Base-by-base conservation (phyloP, 176 grass and related monocot genomes). In the Canna indica region DNA sequence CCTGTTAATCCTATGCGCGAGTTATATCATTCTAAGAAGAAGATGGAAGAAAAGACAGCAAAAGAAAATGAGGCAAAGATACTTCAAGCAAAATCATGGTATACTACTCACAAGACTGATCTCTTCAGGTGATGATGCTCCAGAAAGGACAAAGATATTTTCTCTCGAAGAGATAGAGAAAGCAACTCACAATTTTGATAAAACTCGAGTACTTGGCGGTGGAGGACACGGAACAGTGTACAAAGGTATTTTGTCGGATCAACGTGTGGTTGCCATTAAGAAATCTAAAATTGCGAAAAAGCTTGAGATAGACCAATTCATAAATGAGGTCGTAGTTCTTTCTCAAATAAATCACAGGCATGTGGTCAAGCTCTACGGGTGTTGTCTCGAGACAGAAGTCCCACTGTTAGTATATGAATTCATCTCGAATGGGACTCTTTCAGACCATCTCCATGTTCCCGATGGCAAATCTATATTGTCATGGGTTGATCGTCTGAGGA, bases 351-450 rank as follows among this genome's bases (percentile, higher is more conserved):
- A n/a, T 36, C 63, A 67, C 22, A 67, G 63, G 4, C 34, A 67
- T 39, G 34, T 67, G 17, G 63, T 67, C 14, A 67, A 38, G 17
- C 63, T 67, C n/a, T 13, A 39, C 9, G 63, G 33, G n/a, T 36
- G 41, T 8, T 44, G 41, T 44, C 13, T 44, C 7, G 41, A 44
- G 13, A 44, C 41, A 0, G 41, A 44, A 44, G 41, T 44, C 7
- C 41, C 41, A 10, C 13, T 44, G 5, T 11, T 44, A 8, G 7
- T 44, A 44, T 67, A 67, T 41, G 63, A 67, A 14, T 68, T 46
- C 27, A 27, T 68, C 9, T 44, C 66, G 0, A 68, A 68, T 28
- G 66, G 66, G n/a, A 68, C 66, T 46, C 66, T 68, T 28, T 68
- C 14, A 5, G 24, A 68, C 11, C 38, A 46, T 45, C 20, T 68